Evolutionary conservation across 108 stramenopile genomes (phyloP).

Genomic region (Nitzschia sp.): DNA sequence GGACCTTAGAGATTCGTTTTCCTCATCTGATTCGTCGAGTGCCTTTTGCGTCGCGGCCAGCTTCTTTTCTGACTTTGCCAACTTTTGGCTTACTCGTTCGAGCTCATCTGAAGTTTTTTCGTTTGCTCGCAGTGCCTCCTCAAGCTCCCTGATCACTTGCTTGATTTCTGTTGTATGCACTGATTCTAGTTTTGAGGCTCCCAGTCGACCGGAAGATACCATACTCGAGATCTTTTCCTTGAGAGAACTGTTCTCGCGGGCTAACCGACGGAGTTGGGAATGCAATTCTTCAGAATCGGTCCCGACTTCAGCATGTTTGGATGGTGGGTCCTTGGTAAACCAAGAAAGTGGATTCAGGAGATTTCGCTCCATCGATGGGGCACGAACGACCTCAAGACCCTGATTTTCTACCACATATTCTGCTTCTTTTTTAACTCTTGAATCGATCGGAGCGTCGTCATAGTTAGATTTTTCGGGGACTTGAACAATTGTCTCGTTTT

Average conservation of each 20-base stretch:
- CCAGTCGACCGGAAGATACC: not conserved
- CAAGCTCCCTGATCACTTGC: conserved; percentile 6
- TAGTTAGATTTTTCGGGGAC: not conserved
- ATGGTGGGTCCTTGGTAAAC: conserved; percentile 4
- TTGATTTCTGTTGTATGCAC: not conserved
- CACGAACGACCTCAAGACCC: conserved; percentile 5
- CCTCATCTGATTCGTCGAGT: conserved; percentile 5
- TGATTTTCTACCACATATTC: not conserved
- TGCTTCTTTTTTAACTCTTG: not conserved
- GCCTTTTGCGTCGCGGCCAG: not conserved
- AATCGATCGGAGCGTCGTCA: not conserved
- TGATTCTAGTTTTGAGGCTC: not conserved
- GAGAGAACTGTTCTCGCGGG: not conserved
- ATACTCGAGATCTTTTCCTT: not conserved
- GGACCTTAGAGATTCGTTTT: conserved; percentile 13
- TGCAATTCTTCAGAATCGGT: not conserved
- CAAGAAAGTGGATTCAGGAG: not conserved
- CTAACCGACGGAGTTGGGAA: not conserved
- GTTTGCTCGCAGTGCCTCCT: not conserved
- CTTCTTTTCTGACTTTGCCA: conserved; percentile 9
- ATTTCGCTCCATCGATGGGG: not conserved
- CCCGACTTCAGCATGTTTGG: not conserved
- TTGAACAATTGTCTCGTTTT: not conserved
- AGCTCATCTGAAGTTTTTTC: conserved; percentile 4
- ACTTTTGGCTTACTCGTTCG: not conserved